Base-by-base conservation (phyloP, 163 green algal genomes). In the Coccomyxa subellipsoidea region DNA sequence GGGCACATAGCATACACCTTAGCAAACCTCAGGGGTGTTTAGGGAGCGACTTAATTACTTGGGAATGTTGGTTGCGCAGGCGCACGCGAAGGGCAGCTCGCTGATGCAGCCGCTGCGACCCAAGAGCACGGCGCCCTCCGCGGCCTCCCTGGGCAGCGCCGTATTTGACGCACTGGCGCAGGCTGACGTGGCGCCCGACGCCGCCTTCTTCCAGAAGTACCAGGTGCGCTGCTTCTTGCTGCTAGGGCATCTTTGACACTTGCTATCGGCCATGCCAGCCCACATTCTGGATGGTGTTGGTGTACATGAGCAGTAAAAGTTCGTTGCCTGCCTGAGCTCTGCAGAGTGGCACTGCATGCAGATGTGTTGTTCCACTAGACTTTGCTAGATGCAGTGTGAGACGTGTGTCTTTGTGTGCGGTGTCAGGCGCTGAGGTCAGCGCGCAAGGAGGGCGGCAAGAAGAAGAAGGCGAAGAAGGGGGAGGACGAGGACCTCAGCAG, bases 81-180 rank as follows among this genome's bases (percentile, higher is more conserved):
- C 85, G 0, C 75, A 86, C 4, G 53, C 79, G 25, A 88, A 85
- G 37, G 91, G 91, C 9, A 83, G 78, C 8, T 96, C 92, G 0
- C 77, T 93, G 37, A 97, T 98, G 93, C 92, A 96, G 87, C 93
- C 93, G 18, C 73, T 90, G 38, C 38, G 59, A 38, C 84, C 29
- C 36, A 79, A 82, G 39, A 38, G 18, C 27, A 69, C 66, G 37
- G 36, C 69, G 4, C 35, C 59, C 32, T 7, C 77, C 70, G 38
- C 53, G 32, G 71, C 78, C 38, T 79, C 29, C 79, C 85, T 91
- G 0, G 82, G 85, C 79, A 89, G 80, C 47, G 84, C 83, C 2
- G 86, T 84, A 37, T 95, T 96, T 54, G 85, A 89, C 34, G 85
- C 84, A 23, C 83, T 95, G 32, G 90, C 91, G 8, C 89, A 91